phyloP scores from a whole-genome alignment of 176 grass and related monocot genomes.

The Bonia amplexicaulis region DNA sequence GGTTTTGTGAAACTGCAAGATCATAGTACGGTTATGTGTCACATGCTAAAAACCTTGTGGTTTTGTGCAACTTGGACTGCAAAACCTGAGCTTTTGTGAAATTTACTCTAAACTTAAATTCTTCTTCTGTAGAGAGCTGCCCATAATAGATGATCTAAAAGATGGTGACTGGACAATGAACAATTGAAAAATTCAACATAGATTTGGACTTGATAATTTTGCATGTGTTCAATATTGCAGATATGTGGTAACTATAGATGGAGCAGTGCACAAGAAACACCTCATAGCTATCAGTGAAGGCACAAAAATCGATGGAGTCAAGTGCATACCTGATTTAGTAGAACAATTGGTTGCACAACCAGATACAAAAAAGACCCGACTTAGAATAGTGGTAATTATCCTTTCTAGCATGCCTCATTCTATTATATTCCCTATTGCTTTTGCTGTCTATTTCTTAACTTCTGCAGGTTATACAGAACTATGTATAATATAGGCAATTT shows the following conservation, averaged over 20 bases:
- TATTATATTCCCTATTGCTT: slow-evolving; percentile 13
- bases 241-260: slow-evolving; percentile 86
- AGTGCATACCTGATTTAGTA: slow-evolving; percentile 81
- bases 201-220: slow-evolving; percentile 22
- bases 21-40: no score
- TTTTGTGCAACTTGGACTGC: no score
- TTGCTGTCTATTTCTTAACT: neutral
- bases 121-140: neutral
- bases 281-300: slow-evolving; percentile 79
- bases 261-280: slow-evolving; percentile 63
- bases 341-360: slow-evolving; percentile 58
- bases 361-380: slow-evolving; percentile 57
- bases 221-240: slow-evolving; percentile 43
- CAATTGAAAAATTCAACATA: neutral
- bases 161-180: neutral
- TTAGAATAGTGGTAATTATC: slow-evolving; percentile 79
- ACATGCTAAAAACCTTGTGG: no score
- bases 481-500: neutral
- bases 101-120: neutral
- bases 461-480: neutral
- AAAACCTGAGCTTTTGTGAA: no score
- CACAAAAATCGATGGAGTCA: slow-evolving; percentile 71
- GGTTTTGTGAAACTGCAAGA: no score
- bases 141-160: neutral
- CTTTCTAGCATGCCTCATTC: slow-evolving; percentile 3